Evolutionary conservation across 1,284 basidiomycete genomes (phyloP).

Genomic region (Ganoderma leucocontextum): DNA sequence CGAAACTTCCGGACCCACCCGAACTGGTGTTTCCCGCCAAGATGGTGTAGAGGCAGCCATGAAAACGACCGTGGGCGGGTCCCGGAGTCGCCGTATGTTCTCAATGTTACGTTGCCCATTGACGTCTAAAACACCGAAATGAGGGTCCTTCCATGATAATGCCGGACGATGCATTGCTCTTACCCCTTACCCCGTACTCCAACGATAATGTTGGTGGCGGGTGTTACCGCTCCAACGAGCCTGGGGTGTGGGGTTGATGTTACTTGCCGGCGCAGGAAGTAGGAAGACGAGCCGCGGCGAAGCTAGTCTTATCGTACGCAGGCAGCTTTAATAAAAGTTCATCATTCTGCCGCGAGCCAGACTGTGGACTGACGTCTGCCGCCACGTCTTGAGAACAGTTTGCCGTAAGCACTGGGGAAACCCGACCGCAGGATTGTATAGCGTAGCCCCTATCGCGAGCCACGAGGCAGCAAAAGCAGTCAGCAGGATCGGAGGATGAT

Average conservation of each 20-base stretch:
- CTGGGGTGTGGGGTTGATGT: background rate
- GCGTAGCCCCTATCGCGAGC: constrained; percentile 25
- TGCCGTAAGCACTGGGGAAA: constrained; percentile 22
- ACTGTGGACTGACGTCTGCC: background rate
- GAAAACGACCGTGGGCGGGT: too few species aligned
- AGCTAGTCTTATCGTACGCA: background rate
- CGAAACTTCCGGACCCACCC: constrained; percentile 11
- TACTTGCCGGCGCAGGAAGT: background rate
- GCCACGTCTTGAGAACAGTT: constrained; percentile 2
- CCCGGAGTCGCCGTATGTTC: background rate
- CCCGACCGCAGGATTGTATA: constrained; percentile 14
- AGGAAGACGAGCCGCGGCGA: background rate
- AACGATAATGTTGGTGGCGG: background rate
- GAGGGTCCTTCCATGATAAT: constrained; percentile 2
- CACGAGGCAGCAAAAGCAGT: constrained; percentile 24
- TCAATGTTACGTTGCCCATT: background rate
- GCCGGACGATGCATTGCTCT: background rate
- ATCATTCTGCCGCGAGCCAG: background rate
- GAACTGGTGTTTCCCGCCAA: constrained; percentile 8
- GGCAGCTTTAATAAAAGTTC: background rate
- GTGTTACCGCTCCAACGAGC: background rate
- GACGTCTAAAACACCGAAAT: constrained; percentile 10
- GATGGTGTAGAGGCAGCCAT: background rate
- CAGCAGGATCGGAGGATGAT: constrained; percentile 19
- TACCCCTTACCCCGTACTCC: background rate